Evolutionary conservation across 2,329 filamentous ascomycete genomes (phyloP), one percentile per base, ranked within the genome.

Genomic region (Dothistroma septosporum): DNA sequence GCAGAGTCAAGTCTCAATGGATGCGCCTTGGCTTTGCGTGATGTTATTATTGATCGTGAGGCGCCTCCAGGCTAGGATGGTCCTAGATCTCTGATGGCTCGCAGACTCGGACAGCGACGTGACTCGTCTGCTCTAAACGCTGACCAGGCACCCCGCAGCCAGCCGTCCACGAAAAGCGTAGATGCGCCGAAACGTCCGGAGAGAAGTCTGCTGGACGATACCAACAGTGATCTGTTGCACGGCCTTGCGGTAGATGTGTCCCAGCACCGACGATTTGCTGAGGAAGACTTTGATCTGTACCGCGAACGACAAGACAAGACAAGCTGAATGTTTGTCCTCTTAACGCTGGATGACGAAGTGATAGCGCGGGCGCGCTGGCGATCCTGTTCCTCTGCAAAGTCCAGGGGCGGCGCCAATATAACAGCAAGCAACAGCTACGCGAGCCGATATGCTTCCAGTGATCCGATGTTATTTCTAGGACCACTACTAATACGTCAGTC

Each of bases 11-110:
- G 33, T 9, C 53, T 37, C 14, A 33, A 28, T 41, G 41, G 32
- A 7, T 28, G 24, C 21, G 35, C 37, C 53, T 37, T 47, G 53
- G 35, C 37, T 47, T n/a, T 44, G 53, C 19, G 53, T 22, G 28
- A 44, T 55, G 14, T 55, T 41, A 55, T 47, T 55, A n/a, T n/a
- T n/a, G n/a, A n/a, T n/a, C n/a, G 37, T 21, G 53, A 55, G 53
- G 32, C 53, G 53, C 33, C 6, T 50, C 22, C 28, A 24, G 47
- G 47, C 28, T n/a, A 55, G 53, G 53, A 31, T 47, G 19, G 53
- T 49, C 21, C 47, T 31, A 49, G 47, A 31, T 12, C 28, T 24
- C 10, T n/a, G 47, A 49, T 53, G 24, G 49, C 16, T 35, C 22
- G 24, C 24, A 53, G 49, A 14, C 16, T 35, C 49, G 19, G 19